These are phyloP conservation scores for Trametes cinnabarina DNA, from an alignment of 768 basidiomycete species.

Conservation along the genomic window DNA sequence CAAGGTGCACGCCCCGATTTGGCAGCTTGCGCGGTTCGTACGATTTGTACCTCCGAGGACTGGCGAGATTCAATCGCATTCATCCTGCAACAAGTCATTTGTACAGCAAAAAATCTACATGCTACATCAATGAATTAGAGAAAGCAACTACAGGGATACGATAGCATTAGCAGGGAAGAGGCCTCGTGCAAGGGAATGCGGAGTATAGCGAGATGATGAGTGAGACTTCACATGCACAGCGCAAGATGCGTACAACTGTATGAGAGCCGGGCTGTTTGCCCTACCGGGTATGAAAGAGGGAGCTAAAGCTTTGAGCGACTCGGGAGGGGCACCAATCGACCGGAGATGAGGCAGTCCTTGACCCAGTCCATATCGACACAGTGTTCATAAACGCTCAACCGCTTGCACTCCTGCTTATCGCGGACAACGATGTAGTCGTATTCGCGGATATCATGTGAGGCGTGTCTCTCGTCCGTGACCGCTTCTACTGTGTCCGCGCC, in stretches of 20 bases:
- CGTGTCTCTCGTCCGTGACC: slow-evolving; percentile 45
- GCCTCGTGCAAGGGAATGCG: neutral
- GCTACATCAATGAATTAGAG: slow-evolving; percentile 4
- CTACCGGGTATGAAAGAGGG: too few relatives aligned
- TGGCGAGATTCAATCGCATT: neutral
- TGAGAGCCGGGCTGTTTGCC: neutral
- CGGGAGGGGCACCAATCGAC: slow-evolving; percentile 41
- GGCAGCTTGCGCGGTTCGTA: neutral
- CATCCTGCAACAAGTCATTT: neutral
- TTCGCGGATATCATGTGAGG: slow-evolving; percentile 32
- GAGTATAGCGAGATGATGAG: neutral
- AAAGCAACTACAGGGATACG: slow-evolving; percentile 7
- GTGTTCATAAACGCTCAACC: slow-evolving; percentile 26
- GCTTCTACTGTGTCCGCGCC: slow-evolving; percentile 73
- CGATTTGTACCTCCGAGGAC: too few relatives aligned
- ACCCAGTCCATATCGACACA: slow-evolving; percentile 67
- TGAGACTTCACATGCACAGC: neutral
- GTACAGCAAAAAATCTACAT: slow-evolving; percentile 8
- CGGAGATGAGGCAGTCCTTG: slow-evolving; percentile 72
- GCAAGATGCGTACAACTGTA: neutral
- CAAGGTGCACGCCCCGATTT: neutral
- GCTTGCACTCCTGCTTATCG: slow-evolving; percentile 38
- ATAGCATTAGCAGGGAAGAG: slow-evolving; percentile 4
- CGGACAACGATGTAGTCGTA: slow-evolving; percentile 69
- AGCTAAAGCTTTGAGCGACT: too few relatives aligned